Base-by-base conservation (phyloP, 116 monocot species). In the Posidonia oceanica region DNA sequence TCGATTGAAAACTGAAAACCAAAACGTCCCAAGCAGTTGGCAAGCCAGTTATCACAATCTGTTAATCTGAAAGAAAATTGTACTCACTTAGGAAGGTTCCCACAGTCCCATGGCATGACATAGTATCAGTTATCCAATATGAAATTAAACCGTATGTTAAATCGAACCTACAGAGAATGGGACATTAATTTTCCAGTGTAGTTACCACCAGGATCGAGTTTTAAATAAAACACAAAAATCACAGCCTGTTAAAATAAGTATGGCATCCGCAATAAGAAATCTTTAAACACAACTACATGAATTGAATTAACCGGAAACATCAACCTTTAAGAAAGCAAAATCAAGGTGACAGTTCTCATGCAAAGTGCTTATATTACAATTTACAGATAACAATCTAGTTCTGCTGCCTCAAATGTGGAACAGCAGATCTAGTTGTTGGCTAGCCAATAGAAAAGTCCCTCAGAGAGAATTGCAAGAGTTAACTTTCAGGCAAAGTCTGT, bases 401-500 rank as follows among this genome's bases (percentile, higher is more conserved):
- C 20, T 21, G 21, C 58, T 3, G 17, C 58, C 58, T 21, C 58
- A 58, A 11, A 21, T 0, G 5, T 18, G 20, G 4, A 58, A 17
- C 16, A 21, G 3, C 58, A 58, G 21, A 58, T 6, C 6, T 18
- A 10, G 57, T 15, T 14, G 2, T 0, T 17, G n/a, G 58, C 17
- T 3, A 17, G 14, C 0, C 20, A 5, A n/a, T 58, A 20, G 3
- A 18, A 58, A 17, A 29, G 29, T 1, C n/a, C 17, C 58, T 2
- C 17, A 58, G 18, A 15, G 17, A n/a, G 58, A 58, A 58, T 58
- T 7, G 20, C 58, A 58, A n/a, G 11, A n/a, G 36, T 69, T 29
- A 75, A 41, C 69, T 39, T 66, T 72, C 77, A 29, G 67, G 77
- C 13, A 77, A 52, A 57, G 77, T 71, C 12, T 69, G 69, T 4